Conservation (phyloP, 2,329 filamentous ascomycete genomes). For the Stemphylium lycopersici region DNA sequence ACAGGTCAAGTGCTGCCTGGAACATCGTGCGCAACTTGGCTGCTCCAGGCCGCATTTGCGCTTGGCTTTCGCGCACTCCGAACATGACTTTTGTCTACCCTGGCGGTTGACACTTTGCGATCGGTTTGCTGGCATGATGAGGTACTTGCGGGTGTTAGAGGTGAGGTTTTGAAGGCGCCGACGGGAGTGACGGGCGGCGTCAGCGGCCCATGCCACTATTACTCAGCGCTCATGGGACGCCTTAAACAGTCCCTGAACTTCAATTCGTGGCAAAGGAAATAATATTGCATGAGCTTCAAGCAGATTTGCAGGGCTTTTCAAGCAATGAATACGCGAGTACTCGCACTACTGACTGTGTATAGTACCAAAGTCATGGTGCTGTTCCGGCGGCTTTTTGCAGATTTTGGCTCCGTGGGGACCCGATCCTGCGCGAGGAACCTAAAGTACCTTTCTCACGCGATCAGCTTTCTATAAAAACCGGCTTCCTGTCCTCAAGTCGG, state of each 20-base stretch:
- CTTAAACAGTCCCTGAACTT: not conserved
- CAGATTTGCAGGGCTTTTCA: too few species aligned
- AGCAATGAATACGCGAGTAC: too few species aligned
- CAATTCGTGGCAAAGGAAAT: not conserved
- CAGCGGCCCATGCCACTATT: not conserved
- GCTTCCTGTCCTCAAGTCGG: too few species aligned
- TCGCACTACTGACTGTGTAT: too few species aligned
- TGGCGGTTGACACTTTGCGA: constrained; percentile 27
- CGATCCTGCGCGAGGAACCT: too few species aligned
- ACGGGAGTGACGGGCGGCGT: not conserved
- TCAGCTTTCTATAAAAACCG: too few species aligned
- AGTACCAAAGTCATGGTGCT: too few species aligned
- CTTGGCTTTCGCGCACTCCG: constrained; percentile 63
- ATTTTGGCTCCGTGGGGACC: too few species aligned
- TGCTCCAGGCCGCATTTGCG: constrained; percentile 61
- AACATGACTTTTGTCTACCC: constrained; percentile 60
- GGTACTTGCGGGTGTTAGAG: not conserved
- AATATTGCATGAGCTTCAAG: too few species aligned
- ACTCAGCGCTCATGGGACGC: constrained; percentile 8
- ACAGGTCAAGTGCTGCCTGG: constrained; percentile 56
- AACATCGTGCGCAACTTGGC: constrained; percentile 61
- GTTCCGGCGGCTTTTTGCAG: too few species aligned
- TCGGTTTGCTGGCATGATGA: constrained; percentile 51
- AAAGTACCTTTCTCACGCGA: too few species aligned
- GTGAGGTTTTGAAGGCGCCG: constrained; percentile 1